phyloP scores from a whole-genome alignment of 768 basidiomycete genomes.

The Lactifluus piperatus region DNA sequence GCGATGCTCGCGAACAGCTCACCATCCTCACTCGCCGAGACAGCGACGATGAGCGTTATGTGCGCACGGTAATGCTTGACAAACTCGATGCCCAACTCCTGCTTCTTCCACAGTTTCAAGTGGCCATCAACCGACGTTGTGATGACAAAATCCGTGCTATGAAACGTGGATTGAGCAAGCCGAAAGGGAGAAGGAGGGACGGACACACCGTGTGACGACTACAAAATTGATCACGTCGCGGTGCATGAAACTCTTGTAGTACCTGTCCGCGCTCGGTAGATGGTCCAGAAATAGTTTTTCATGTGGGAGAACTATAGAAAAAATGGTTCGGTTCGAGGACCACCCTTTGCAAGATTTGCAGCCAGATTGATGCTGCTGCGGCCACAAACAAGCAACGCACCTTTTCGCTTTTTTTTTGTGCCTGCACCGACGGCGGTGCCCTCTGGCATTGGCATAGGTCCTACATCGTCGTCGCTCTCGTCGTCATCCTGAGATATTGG shows the following conservation, averaged over 20 bases:
- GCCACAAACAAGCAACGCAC: conserved; percentile 41
- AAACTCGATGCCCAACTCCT: conserved; percentile 91
- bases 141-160: conserved; percentile 84
- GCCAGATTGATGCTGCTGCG: neutral
- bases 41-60: conserved; percentile 62
- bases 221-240: conserved; percentile 84
- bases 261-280: conserved; percentile 85
- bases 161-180: neutral
- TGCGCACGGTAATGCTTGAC: conserved; percentile 98
- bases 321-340: neutral
- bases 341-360: no score
- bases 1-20: conserved; percentile 86
- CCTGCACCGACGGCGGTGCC: conserved; percentile 30
- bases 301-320: conserved; percentile 71
- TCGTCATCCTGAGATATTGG: conserved; percentile 41
- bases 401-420: conserved; percentile 77
- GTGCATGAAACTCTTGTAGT: conserved; percentile 98
- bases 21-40: conserved; percentile 87
- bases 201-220: conserved; percentile 73
- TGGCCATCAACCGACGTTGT: conserved; percentile 95
- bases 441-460: conserved; percentile 79
- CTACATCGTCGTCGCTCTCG: conserved; percentile 66
- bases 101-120: conserved; percentile 99
- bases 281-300: conserved; percentile 90
- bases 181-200: neutral